Evolutionary conservation across 345 rosid species (phyloP), one percentile per base, ranked within the genome.

Genomic region (Firmiana major): DNA sequence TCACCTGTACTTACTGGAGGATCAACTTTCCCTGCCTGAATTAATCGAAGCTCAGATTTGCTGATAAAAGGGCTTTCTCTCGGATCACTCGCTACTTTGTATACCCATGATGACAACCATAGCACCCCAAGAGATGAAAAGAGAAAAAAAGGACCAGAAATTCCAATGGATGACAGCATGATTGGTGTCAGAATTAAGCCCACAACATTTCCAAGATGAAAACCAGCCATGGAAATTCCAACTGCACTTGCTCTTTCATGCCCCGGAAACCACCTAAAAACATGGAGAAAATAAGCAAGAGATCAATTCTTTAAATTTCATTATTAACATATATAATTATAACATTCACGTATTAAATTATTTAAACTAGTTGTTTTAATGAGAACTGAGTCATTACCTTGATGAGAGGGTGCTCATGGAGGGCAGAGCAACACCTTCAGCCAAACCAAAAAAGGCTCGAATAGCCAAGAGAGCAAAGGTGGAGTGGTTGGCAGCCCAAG

Each of bases 381-480:
- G 55, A 51, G 55, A 54, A 54, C 1, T 54, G 11, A 31, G 60
- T 46, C n/a, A 49, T 78, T 82, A 93, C 98, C 97, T 85, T 55
- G 97, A 95, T 11, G 87, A 84, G 71, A 95, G 90, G 54, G 89
- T 95, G 86, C 82, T 91, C 97, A 93, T 93, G 84, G 89, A 87
- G 38, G 99, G 98, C 62, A 95, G 59, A 66, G 99, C 99, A 7
- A 93, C 98, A 0, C 99, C 99, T 86, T 95, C 94, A 17, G 98
- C 96, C 0, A 95, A 88, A 31, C 99, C 99, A 59, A 93, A 95
- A 83, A 95, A 93, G 53, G 98, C 88, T 0, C 99, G 94, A 9
- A 85, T 74, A 3, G 92, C 90, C 54, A 95, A 79, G 57, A 95
- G 89, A 70, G 85, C 82, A 53, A 78, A 42, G 2, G 94, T 95